phyloP scores from a whole-genome alignment of 1,284 basidiomycete genomes.

The Lignosus rhinocerotis region DNA sequence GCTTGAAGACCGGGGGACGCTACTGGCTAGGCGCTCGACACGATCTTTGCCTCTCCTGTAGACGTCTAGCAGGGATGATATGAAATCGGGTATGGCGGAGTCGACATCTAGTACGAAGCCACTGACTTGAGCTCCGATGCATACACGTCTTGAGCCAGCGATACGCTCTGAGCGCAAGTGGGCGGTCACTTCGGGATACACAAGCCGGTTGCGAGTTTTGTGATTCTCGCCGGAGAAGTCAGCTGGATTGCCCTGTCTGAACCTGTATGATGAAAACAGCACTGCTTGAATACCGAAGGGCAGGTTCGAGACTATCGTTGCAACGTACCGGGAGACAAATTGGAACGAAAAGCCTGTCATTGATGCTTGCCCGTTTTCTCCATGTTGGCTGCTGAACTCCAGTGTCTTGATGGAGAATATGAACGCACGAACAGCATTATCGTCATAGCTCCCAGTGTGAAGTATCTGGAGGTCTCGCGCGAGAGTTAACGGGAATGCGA shows the following conservation, averaged over 20 bases:
- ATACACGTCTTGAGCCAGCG: conserved; percentile 54
- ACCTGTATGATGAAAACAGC: conserved; percentile 44
- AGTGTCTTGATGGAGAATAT: conserved; percentile 79
- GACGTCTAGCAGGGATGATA: conserved; percentile 83
- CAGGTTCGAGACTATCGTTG: not conserved
- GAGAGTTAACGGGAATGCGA: conserved; percentile 79
- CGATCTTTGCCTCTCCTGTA: conserved; percentile 82
- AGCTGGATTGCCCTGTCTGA: conserved; percentile 66
- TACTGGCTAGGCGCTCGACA: conserved; percentile 61
- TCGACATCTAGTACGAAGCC: conserved; percentile 88
- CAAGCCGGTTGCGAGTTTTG: conserved; percentile 70
- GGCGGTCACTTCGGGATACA: conserved; percentile 81
- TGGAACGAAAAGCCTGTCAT: conserved; percentile 80
- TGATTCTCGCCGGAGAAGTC: conserved; percentile 79
- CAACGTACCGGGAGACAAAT: conserved; percentile 72
- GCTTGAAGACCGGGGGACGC: conserved; percentile 45
- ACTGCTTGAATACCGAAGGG: conserved; percentile 5
- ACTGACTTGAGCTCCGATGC: conserved; percentile 74
- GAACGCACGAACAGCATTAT: conserved; percentile 71
- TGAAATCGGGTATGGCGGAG: conserved; percentile 75
- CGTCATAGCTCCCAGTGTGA: conserved; percentile 34
- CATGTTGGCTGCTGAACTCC: conserved; percentile 70
- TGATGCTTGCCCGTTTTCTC: conserved; percentile 76
- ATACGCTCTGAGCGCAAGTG: conserved; percentile 64
- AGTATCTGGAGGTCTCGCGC: conserved; percentile 53